A percentile compares a stretch with the other conserved stretches of the same genome.
These are phyloP conservation scores for Plasmodium coatneyi DNA, from an alignment of 169 alveolate species.

Conservation along the genomic window DNA sequence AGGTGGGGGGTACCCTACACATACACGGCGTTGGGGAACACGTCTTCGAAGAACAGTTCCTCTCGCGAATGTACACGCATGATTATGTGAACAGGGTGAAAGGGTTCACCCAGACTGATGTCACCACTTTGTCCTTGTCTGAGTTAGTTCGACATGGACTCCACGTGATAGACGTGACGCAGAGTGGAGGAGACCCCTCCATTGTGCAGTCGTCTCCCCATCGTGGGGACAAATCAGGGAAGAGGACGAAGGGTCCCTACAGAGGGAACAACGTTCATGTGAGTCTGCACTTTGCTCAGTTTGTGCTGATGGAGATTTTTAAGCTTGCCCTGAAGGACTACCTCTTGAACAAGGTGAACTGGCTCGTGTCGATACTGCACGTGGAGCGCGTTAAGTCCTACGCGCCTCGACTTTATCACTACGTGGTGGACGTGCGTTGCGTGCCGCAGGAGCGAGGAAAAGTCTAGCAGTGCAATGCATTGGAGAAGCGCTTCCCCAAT, in stretches of 20 bases:
- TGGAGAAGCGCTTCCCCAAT: background rate
- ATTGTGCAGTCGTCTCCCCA: background rate
- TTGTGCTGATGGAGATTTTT: conserved; percentile 24
- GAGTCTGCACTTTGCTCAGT: conserved; percentile 46
- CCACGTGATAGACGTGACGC: background rate
- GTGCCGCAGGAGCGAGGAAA: background rate
- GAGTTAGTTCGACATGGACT: background rate
- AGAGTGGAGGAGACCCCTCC: background rate
- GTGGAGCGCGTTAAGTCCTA: conserved; percentile 81
- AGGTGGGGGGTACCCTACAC: conserved; percentile 81
- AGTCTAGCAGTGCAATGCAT: background rate
- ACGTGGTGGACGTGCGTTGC: conserved; percentile 78
- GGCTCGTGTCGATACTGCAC: conserved; percentile 57
- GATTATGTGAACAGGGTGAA: background rate
- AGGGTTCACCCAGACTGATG: background rate
- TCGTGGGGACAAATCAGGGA: background rate
- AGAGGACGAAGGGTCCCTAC: background rate
- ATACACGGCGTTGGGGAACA: conserved; percentile 75
- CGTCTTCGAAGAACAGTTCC: background rate
- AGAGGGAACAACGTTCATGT: conserved; percentile 5
- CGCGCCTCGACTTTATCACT: conserved; percentile 78
- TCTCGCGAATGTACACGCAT: background rate
- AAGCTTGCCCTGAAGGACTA: conserved; percentile 36
- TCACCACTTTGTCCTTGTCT: background rate
- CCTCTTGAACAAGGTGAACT: background rate